Evolutionary conservation across 148 eudicot species (phyloP), one percentile per base, ranked within the genome.

Genomic region (Diospyros kaki): DNA sequence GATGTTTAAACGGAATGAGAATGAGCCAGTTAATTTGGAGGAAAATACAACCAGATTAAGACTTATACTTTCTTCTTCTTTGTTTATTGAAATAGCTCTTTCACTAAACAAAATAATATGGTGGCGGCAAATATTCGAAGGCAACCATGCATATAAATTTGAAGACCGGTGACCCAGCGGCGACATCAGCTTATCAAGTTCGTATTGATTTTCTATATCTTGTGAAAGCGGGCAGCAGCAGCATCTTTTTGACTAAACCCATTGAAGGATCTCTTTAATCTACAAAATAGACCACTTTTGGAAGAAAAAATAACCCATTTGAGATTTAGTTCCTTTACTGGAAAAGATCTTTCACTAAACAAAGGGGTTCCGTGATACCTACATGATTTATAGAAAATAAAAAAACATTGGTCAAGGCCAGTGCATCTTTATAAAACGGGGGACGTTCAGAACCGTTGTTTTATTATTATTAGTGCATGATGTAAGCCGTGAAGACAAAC

Each of bases 21-120:
- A 28, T 69, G 61, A 69, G 60, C 40, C 55, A 28, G 60, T 38
- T 48, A 8, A 4, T 70, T 54, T 54, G 28, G 13, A 54, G 39
- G 6, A 41, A 70, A 70, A 2, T 53, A 18, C 14, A 61, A 70
- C 46, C 73, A 28, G 61, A n/a, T 70, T 69, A 52, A 55, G 13
- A 28, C 28, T 28, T 28, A 28, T 0, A 28, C 28, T 28, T 28
- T 28, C 28, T 28, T 28, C 28, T 28, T 28, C 28, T 28, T 70
- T 69, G 1, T 53, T 69, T 52, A 69, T 17, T 69, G 44, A 51
- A 53, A 69, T 15, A 43, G 58, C 59, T 28, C 11, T 69, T 68
- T 52, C 43, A 28, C 38, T 42, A 46, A 52, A 43, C 59, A 69
- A 52, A 39, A 54, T 54, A 17, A 63, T 11, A 51, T 51, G 13